Base-by-base conservation (phyloP, 2,329 filamentous ascomycete species). In the Cordyceps tenuipes region DNA sequence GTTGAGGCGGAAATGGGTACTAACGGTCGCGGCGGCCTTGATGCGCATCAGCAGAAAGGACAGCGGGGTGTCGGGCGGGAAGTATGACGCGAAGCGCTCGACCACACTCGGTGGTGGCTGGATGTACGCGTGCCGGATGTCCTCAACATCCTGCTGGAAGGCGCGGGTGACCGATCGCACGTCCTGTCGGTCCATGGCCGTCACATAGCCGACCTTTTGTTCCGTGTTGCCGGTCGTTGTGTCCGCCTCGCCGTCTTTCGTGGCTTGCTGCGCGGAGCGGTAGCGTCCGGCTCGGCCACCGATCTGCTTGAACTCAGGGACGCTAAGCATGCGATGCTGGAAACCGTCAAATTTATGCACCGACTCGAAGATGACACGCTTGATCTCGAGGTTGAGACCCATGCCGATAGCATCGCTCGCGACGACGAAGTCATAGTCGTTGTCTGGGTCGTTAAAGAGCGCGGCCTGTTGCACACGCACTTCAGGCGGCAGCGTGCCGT, bases 331-430 rank as follows among this genome's bases (percentile, higher is more conserved):
- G 17, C 83, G 77, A 34, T 81, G 78, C 5, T 76, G 73, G 1
- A 65, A 68, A 1, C 88, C 88, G 63, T 91, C 82, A 64, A 81
- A 87, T 71, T 97, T 99, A 62, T 79, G 76, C 2, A 86, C 81
- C 0, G 87, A 80, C 68, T 96, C 90, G 65, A 99, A 94, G 58
- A 99, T 83, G 62, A 99, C 83, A 29, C 95, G 88, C 70, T 91
- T 94, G 70, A 97, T 91, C 73, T 86, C 91, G 71, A 99, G 75
- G 68, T 99, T 99, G 23, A 99, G 77, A 1, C 95, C 94, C 93
- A 99, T 97, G 43, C 94, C 94, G 63, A 99, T 93, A 51, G 94
- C 94, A 73, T 97, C 91, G 66, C 91, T 97, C 9, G 95, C 94
- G 29, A 94, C 92, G 6, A 99, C 79, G 66, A 86, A 95, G 70